phyloP scores from a whole-genome alignment of 306 rosid species.

The Vicia faba region DNA sequence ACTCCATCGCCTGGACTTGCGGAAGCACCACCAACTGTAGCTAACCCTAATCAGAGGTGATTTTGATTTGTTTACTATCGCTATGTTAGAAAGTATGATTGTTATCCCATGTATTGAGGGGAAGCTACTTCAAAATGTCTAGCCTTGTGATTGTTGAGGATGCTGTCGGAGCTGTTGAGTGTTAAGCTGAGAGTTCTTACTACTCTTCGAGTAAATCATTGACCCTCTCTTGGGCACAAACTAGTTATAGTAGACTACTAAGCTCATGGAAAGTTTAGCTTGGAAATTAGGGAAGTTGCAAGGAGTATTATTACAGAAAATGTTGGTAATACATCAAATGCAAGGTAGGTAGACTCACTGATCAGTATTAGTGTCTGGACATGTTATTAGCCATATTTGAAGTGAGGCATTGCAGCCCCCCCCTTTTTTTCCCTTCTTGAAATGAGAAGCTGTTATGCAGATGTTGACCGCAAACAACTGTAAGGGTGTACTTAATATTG shows the following conservation, averaged over 20 bases:
- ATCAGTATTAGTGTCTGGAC: constrained; percentile 30
- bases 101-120: constrained; percentile 31
- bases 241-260: constrained; percentile 34
- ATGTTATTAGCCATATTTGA: constrained; percentile 36
- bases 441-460: constrained; percentile 30
- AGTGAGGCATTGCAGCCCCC: constrained; percentile 39
- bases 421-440: constrained; percentile 3
- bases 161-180: constrained; percentile 44
- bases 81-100: constrained; percentile 41
- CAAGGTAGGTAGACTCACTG: constrained; percentile 37
- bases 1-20: constrained; percentile 55
- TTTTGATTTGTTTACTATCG: constrained; percentile 21
- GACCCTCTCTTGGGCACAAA: constrained; percentile 45
- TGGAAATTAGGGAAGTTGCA: constrained; percentile 33
- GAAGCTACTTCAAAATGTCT: constrained; percentile 37
- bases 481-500: constrained; percentile 28
- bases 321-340: constrained; percentile 39
- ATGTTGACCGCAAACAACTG: constrained; percentile 40
- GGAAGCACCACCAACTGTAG: constrained; percentile 52
- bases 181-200: constrained; percentile 45
- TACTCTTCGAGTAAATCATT: constrained; percentile 48
- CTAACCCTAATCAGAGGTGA: constrained; percentile 56
- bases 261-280: constrained; percentile 39
- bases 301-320: constrained; percentile 36
- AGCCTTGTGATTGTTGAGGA: constrained; percentile 36